A percentile compares a stretch with the other conserved stretches of the same genome.
Evolutionary conservation across 495 filamentous ascomycete species (phyloP).

Genomic region (Corynascus novoguineensis): DNA sequence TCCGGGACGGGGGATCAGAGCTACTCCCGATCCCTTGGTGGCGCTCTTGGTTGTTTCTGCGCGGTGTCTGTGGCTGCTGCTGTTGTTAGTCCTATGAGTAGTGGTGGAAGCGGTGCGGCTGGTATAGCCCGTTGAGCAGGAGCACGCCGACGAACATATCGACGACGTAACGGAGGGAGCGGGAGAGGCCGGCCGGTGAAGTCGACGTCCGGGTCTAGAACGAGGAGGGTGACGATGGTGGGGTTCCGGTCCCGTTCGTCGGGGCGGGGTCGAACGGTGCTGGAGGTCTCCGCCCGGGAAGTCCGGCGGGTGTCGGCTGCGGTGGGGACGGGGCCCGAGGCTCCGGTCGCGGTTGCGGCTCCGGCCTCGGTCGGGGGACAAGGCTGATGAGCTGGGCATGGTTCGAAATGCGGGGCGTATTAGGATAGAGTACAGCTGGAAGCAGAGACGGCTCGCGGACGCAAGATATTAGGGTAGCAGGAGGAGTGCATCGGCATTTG

Average conservation of each 20-base stretch:
- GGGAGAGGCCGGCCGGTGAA: neutral
- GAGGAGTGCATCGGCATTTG: too few species aligned
- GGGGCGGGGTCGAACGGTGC: neutral
- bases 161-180: neutral
- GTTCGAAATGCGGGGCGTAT: neutral
- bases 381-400: neutral
- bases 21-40: neutral
- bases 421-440: neutral
- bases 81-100: neutral
- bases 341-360: neutral
- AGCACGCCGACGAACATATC: neutral
- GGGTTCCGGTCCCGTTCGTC: too few species aligned
- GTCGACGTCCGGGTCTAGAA: neutral
- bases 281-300: neutral
- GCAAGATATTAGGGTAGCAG: too few species aligned
- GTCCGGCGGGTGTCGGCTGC: neutral
- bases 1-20: neutral
- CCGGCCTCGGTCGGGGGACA: neutral
- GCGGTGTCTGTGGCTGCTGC: neutral
- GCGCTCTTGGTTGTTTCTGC: neutral
- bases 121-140: neutral
- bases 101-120: neutral
- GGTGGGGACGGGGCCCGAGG: neutral
- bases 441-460: too few species aligned
- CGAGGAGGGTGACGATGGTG: neutral